A percentile compares a stretch with the other conserved stretches of the same genome.
These are phyloP conservation scores for Neurospora sp. DNA, from an alignment of 2,329 filamentous ascomycete genomes.

Conservation along the genomic window DNA sequence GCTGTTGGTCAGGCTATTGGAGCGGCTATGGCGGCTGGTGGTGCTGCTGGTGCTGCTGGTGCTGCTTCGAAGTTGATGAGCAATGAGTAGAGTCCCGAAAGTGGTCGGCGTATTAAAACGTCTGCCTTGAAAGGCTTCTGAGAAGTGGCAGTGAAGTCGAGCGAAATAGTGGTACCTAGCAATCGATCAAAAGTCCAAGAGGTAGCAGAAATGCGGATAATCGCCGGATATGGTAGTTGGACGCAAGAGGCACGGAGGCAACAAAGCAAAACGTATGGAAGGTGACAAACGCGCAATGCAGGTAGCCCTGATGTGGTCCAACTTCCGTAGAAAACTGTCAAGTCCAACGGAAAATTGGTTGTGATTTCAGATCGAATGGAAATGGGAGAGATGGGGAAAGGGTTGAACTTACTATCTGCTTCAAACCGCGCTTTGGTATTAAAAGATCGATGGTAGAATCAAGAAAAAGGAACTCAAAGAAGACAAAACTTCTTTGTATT, in stretches of 20 bases:
- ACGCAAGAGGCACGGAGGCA: not conserved
- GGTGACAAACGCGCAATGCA: not conserved
- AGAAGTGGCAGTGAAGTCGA: not conserved
- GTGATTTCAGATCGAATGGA: not conserved
- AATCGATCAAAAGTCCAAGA: not conserved
- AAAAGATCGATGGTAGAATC: no score
- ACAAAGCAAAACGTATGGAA: not conserved
- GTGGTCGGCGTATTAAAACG: not conserved
- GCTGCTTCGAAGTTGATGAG: not conserved
- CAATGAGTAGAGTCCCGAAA: not conserved
- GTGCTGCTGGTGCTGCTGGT: not conserved
- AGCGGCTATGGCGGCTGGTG: conserved; percentile 1
- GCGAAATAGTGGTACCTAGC: not conserved
- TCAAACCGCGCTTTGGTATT: no score
- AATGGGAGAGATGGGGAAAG: not conserved
- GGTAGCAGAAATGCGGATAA: not conserved
- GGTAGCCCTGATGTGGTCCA: not conserved
- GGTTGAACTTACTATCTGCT: no score
- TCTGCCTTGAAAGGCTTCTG: not conserved
- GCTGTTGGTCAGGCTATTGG: conserved; percentile 7
- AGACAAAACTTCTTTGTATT: not conserved
- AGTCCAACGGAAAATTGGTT: not conserved
- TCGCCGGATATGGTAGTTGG: not conserved
- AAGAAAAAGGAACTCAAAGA: no score
- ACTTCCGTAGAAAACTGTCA: not conserved